Evolutionary conservation across 441 rosid genomes (phyloP), one percentile per base, ranked within the genome.

Genomic region (Croton laevigatus): DNA sequence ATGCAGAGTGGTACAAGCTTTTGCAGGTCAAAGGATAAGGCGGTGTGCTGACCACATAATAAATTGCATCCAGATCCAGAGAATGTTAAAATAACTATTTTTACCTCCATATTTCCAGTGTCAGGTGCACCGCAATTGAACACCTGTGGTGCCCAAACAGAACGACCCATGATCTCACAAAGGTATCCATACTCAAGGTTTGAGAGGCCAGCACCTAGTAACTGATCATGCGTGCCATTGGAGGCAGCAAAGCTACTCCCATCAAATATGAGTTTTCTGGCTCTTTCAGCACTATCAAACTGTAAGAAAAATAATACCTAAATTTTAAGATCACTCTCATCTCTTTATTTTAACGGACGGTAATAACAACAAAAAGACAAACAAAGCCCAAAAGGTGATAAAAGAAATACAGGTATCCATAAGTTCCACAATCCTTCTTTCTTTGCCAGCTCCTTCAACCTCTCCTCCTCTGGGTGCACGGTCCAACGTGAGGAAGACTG

Each of bases 91-190:
- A 37, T 59, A 62, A 40, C 8, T 51, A 27, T 65, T 48, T 45
- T 75, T 87, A 93, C 99, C 98, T 95, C 99, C 99, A 93, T 95
- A 84, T 95, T 95, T 79, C 98, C 98, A 42, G 99, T 95, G 82
- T 95, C 99, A 19, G 99, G 99, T 60, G 99, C 97, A 76, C 97
- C 86, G 52, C 99, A 95, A 78, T 95, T 95, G 74, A 95, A 95
- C 71, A 95, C 81, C 82, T 95, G 99, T 0, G 99, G 99, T 66
- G 95, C 98, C 96, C 97, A 95, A 81, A 86, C 66, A 11, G 98
- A 95, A 66, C 86, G 92, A 74, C 98, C 99, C 94, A 91, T 91
- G 75, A 95, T 89, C 88, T 93, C 99, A 82, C 99, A 95, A 59
- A 95, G 94, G 85, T 86, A 85, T 57, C 97, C 97, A 74, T 95